Evolutionary conservation across 495 filamentous ascomycete species (phyloP).

Genomic region (Talaromyces liani): DNA sequence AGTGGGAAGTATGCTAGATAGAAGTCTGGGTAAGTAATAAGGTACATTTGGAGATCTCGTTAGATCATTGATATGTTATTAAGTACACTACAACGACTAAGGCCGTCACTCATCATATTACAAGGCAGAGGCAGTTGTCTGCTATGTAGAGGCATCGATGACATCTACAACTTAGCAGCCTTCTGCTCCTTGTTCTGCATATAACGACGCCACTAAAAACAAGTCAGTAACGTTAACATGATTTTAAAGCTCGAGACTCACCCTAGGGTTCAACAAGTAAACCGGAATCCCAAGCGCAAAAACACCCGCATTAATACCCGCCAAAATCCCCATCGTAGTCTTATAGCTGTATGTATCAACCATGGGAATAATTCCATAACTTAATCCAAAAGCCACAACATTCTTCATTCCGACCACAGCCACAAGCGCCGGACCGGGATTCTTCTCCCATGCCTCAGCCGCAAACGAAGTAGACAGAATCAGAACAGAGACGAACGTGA

Average conservation of each 20-base stretch:
- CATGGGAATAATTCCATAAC: constrained; percentile 25
- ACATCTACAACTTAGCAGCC: neutral
- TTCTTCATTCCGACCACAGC: constrained; percentile 33
- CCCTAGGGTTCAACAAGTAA: constrained; percentile 25
- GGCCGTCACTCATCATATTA: neutral
- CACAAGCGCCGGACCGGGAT: constrained; percentile 32
- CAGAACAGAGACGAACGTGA: constrained; percentile 28
- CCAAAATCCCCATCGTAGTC: constrained; percentile 22
- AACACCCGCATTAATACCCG: constrained; percentile 19
- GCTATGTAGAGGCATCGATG: neutral
- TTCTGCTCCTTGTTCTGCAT: neutral
- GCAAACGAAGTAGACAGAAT: constrained; percentile 30
- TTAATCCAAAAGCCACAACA: constrained; percentile 25
- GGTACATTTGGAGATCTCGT: neutral
- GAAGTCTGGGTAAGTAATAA: neutral
- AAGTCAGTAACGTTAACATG: neutral
- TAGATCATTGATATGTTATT: neutral
- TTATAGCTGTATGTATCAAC: constrained; percentile 22
- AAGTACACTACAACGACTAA: neutral
- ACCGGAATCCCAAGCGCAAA: constrained; percentile 27
- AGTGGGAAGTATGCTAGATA: neutral
- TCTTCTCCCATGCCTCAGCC: constrained; percentile 30
- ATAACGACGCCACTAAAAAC: neutral
- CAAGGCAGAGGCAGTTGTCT: neutral
- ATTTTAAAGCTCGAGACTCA: constrained; percentile 8